A percentile compares a stretch with the other conserved stretches of the same genome.
phyloP scores from a whole-genome alignment of 768 basidiomycete species.

The Punctularia strigosozonata region DNA sequence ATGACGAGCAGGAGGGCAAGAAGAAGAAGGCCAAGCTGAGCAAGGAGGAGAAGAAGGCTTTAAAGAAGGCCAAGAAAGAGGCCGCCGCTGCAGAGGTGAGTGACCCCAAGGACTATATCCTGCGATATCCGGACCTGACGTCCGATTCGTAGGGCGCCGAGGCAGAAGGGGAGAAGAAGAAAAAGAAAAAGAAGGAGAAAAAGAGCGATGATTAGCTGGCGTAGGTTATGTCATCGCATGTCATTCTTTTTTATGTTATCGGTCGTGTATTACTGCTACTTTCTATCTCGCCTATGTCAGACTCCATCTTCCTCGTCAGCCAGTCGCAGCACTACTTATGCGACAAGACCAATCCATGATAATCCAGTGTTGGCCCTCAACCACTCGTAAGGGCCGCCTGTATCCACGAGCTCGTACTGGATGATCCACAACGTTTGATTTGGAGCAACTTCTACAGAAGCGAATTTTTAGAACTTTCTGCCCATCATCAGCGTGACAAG shows the following conservation, averaged over 20 bases:
- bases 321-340: too few species aligned
- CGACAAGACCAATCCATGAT: too few species aligned
- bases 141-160: not conserved
- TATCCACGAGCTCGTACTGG: too few species aligned
- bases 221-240: too few species aligned
- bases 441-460: too few species aligned
- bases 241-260: constrained; percentile 3
- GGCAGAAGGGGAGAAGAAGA: constrained; percentile 22
- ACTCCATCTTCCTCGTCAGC: too few species aligned
- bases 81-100: constrained; percentile 6
- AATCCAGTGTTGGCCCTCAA: too few species aligned
- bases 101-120: not conserved
- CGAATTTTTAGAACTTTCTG: too few species aligned
- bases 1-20: constrained; percentile 40
- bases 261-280: constrained; percentile 2
- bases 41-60: constrained; percentile 79
- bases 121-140: not conserved
- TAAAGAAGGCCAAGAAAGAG: constrained; percentile 50
- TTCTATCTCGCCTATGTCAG: too few species aligned
- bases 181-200: constrained; percentile 45
- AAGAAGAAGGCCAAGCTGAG: constrained; percentile 66
- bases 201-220: constrained; percentile 34
- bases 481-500: too few species aligned
- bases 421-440: too few species aligned
- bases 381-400: too few species aligned